Percentiles rank a stretch among this genome's conserved stretches.
phyloP scores from a whole-genome alignment of 345 rosid species.

The Eucalyptus victrix region DNA sequence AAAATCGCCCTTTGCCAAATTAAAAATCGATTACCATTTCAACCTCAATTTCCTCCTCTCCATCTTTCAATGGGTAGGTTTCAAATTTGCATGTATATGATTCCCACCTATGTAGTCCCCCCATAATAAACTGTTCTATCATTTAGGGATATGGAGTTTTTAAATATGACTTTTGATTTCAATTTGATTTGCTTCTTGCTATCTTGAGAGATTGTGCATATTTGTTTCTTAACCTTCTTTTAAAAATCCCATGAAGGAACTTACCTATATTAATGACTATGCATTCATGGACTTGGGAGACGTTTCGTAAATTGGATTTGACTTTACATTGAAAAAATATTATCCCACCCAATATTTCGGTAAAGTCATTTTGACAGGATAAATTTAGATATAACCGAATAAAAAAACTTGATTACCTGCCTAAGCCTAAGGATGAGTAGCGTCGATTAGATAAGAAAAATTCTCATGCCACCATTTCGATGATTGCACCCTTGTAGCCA shows the following conservation, averaged over 20 bases:
- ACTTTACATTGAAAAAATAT: background rate
- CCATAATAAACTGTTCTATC: background rate
- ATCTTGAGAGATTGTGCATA: background rate
- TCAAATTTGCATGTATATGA: background rate
- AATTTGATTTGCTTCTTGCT: background rate
- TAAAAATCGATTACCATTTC: background rate
- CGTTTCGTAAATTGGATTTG: background rate
- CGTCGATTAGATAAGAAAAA: background rate
- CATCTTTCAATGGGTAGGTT: background rate
- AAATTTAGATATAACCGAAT: background rate
- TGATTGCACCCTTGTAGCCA: background rate
- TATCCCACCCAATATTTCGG: background rate
- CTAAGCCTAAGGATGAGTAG: background rate
- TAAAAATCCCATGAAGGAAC: background rate
- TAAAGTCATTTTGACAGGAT: background rate
- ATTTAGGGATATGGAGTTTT: background rate
- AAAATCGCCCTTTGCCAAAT: background rate
- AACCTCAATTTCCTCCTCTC: background rate
- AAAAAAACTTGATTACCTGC: background rate
- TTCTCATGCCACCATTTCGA: background rate
- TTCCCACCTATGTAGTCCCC: background rate
- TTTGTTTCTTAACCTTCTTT: background rate
- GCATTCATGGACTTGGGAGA: background rate
- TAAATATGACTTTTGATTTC: background rate
- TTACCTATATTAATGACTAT: background rate